Evolutionary conservation across 2,329 filamentous ascomycete species (phyloP), one percentile per base, ranked within the genome.

Genomic region (Claviceps paspali): DNA sequence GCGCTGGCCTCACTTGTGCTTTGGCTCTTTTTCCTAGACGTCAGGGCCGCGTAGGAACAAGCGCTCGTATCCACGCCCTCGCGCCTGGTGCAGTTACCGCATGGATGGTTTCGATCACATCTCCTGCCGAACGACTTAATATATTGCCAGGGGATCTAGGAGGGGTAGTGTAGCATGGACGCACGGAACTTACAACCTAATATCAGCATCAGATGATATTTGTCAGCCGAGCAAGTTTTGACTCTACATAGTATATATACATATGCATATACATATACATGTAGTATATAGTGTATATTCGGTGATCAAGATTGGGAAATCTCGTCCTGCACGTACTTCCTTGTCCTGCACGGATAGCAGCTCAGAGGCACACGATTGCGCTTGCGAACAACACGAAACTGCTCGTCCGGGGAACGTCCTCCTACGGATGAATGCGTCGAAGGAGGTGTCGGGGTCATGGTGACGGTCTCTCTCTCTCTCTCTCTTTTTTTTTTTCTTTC

Each of bases 71-170:
- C 83, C 46, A 77, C 78, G 49, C 88, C 79, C 60, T 92, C 83
- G 50, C 86, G 79, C 63, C 92, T 94, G 41, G 84, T 76, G 59
- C 88, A 96, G 55, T 96, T 96, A 61, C 91, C 85, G 62, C 86
- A 96, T 39, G 88, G 88, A 46, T 86, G 76, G 44, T 74, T 77
- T 52, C 91, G 79, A 59, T 96, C 93, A 65, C 88, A 96, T 73
- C 95, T 95, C 59, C 91, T 73, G 51, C 14, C 9, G 8, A 12
- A n/a, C 2, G 32, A n/a, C n/a, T n/a, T n/a, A n/a, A n/a, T n/a
- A n/a, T n/a, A n/a, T n/a, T n/a, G n/a, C n/a, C n/a, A n/a, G n/a
- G n/a, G n/a, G n/a, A n/a, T n/a, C n/a, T n/a, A n/a, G n/a, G n/a
- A n/a, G n/a, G n/a, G n/a, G n/a, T n/a, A n/a, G n/a, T n/a, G n/a